phyloP scores from a whole-genome alignment of 2,329 filamentous ascomycete genomes.

The Ceratocystis variospora region DNA sequence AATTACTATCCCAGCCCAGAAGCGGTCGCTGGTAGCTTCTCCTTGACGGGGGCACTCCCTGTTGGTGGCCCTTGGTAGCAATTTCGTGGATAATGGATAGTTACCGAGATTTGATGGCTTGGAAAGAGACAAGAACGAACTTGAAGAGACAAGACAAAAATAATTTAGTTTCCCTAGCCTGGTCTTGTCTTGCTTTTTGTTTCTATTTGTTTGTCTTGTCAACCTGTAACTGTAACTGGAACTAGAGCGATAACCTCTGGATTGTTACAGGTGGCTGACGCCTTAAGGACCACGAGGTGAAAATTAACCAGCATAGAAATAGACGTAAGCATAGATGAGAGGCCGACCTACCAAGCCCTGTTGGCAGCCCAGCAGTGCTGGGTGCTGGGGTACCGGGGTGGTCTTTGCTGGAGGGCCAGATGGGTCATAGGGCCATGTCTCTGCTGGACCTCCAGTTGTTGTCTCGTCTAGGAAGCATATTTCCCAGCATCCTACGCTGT shows the following conservation, averaged over 20 bases:
- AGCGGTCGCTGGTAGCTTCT: neutral
- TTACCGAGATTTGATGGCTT: conserved; percentile 8
- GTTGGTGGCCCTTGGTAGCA: neutral
- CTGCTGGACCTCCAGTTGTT: neutral
- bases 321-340: neutral
- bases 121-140: neutral
- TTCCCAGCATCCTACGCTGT: neutral
- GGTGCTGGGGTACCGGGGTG: neutral
- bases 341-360: neutral
- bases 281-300: no score
- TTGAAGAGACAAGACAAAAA: no score
- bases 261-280: neutral
- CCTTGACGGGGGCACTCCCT: neutral
- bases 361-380: neutral
- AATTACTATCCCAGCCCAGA: neutral
- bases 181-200: neutral
- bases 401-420: neutral
- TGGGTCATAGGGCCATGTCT: neutral
- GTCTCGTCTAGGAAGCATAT: neutral
- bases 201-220: neutral
- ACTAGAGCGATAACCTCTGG: neutral
- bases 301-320: no score
- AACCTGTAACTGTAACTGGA: neutral
- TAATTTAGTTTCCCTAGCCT: no score
- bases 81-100: neutral